phyloP scores from a whole-genome alignment of 164 flowering plant genomes.

The Tinospora cordifolia region DNA sequence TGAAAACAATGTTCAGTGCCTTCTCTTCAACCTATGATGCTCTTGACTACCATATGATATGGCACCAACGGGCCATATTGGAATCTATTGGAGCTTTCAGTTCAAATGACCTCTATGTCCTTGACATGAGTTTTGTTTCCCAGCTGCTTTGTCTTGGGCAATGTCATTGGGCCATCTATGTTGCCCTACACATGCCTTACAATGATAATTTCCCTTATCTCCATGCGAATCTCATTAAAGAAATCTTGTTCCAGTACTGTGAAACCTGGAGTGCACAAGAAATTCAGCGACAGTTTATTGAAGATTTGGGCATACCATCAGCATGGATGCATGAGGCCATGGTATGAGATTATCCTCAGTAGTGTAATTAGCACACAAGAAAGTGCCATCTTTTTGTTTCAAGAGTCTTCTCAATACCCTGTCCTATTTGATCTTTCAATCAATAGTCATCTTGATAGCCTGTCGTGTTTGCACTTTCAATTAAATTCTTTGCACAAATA shows the following conservation, averaged over 20 bases:
- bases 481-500: no score
- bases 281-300: constrained; percentile 65
- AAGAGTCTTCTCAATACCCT: not conserved
- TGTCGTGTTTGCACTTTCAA: no score
- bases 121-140: constrained; percentile 87
- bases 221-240: constrained; percentile 65
- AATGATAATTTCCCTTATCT: constrained; percentile 68
- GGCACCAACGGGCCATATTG: constrained; percentile 93
- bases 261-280: constrained; percentile 78
- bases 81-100: constrained; percentile 82
- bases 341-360: constrained; percentile 36
- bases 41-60: constrained; percentile 96
- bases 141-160: constrained; percentile 75
- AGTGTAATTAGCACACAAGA: not conserved
- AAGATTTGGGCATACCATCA: constrained; percentile 70
- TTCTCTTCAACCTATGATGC: constrained; percentile 89
- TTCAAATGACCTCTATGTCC: constrained; percentile 75
- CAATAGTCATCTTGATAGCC: not conserved
- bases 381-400: not conserved
- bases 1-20: constrained; percentile 91
- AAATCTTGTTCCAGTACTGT: constrained; percentile 91
- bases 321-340: constrained; percentile 92
- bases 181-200: constrained; percentile 83
- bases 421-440: no score
- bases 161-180: constrained; percentile 98